Evolutionary conservation across 352 stramenopile genomes (phyloP), one percentile per base, ranked within the genome.

Genomic region (Phytophthora cajani): DNA sequence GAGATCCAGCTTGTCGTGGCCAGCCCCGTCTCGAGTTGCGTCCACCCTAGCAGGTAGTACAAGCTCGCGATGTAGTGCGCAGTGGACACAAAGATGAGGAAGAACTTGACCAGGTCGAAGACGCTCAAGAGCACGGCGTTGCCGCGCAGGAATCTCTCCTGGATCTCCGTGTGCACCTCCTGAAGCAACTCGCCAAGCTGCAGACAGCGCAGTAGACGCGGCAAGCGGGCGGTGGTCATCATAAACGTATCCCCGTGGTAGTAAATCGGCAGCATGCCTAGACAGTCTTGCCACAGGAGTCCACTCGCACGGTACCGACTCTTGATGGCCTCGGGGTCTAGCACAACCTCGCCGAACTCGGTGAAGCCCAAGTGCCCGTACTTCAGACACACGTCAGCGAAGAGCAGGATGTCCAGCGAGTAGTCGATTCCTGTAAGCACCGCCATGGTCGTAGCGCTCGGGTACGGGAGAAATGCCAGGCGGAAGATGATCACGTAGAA

Each of bases 1-100:
- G 71, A 89, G 36, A 92, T 62, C 85, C 85, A 93, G 42, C 84
- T 91, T 49, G 58, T 74, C 17, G 67, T 63, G 2, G 64, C 76
- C 5, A 85, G 33, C 0, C 67, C 71, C 3, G 21, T 72, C 38
- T 86, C 62, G 6, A 89, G 50, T 64, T 84, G 78, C 11, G 70
- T 25, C 17, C 78, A 77, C 1, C 81, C 81, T 9, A 89, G 51
- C 23, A 88, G 38, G 53, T 86, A 89, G 58, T 85, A 89, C 11
- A 78, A 23, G 58, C 81, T 88, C 11, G 67, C 72, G 3, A 86
- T 71, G 59, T 88, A 84, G 51, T 89, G 81, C 5, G 78, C 80
- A 7, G 80, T 85, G 11, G 77, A 86, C 2, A 89, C 30, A 42
- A 89, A 89, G 38, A 88, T 80, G n/a, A 87, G 59, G 47, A 87